Evolutionary conservation across 805 yeast species (phyloP).

Genomic region (Candida koratica): DNA sequence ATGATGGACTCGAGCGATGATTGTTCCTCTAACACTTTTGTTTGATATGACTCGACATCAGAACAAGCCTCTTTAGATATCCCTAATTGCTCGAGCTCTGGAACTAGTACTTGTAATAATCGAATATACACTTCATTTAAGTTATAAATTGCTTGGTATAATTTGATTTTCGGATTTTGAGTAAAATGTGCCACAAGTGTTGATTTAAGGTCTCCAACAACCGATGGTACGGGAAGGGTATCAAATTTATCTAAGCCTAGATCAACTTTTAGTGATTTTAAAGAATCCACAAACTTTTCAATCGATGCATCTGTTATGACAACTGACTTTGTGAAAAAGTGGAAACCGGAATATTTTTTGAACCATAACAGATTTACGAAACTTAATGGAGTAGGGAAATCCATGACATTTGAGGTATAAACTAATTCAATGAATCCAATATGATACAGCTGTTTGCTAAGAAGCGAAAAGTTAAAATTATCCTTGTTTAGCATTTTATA

Average conservation of each 20-base stretch:
- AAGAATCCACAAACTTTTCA: conserved; percentile 14
- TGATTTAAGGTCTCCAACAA: background rate
- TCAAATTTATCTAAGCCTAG: conserved; percentile 3
- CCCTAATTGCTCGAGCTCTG: conserved; percentile 5
- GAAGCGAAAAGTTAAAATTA: conserved; percentile 24
- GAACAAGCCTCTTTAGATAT: background rate
- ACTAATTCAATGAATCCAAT: conserved; percentile 23
- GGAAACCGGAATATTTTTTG: conserved; percentile 17
- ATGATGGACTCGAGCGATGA: conserved; percentile 16
- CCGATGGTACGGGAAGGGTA: background rate
- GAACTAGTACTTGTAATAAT: conserved; percentile 9
- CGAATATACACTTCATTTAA: conserved; percentile 21
- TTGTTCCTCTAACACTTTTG: conserved; percentile 14
- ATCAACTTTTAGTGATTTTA: conserved; percentile 14
- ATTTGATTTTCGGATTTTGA: conserved; percentile 15
- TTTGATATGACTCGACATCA: background rate
- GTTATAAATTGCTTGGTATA: conserved; percentile 21
- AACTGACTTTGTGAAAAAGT: conserved; percentile 18
- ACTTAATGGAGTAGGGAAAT: conserved; percentile 13
- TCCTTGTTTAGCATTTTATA: conserved; percentile 26
- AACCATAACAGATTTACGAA: conserved; percentile 23
- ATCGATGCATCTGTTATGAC: conserved; percentile 7
- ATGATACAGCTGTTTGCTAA: conserved; percentile 22
- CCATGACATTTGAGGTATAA: background rate
- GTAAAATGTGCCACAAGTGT: conserved; percentile 18